These are phyloP conservation scores for Plenodomus lindquistii DNA, from an alignment of 2,329 filamentous ascomycete species.

Conservation along the genomic window DNA sequence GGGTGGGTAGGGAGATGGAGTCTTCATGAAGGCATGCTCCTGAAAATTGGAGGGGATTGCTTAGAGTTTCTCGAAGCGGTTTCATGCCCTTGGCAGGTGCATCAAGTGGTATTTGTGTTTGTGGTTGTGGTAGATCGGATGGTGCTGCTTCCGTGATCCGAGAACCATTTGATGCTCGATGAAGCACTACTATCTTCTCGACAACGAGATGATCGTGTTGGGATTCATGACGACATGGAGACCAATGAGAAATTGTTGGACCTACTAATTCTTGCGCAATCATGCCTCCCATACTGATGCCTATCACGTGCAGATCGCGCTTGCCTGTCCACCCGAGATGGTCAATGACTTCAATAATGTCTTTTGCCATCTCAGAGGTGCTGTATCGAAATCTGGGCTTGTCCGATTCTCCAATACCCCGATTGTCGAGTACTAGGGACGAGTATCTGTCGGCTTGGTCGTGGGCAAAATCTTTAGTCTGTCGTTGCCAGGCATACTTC, in stretches of 20 bases:
- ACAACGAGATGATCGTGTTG: constrained; percentile 15
- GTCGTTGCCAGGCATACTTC: constrained; percentile 76
- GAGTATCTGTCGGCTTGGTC: constrained; percentile 68
- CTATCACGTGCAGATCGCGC: constrained; percentile 68
- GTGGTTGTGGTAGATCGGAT: constrained; percentile 24
- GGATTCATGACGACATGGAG: constrained; percentile 1
- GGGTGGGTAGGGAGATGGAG: constrained; percentile 26
- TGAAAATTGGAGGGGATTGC: constrained; percentile 30
- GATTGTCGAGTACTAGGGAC: constrained; percentile 79
- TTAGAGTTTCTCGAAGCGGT: constrained; percentile 15
- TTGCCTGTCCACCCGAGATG: constrained; percentile 69
- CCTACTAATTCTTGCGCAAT: constrained; percentile 78
- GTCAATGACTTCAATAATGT: constrained; percentile 70
- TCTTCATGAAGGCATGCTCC: background rate
- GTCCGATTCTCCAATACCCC: constrained; percentile 79
- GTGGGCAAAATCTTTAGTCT: constrained; percentile 82
- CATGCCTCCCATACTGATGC: constrained; percentile 89
- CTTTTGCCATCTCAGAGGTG: constrained; percentile 81
- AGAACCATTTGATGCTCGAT: background rate
- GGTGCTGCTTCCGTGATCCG: constrained; percentile 23
- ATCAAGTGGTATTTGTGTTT: constrained; percentile 10
- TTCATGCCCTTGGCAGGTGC: constrained; percentile 19
- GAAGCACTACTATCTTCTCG: constrained; percentile 7
- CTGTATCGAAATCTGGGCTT: constrained; percentile 78
- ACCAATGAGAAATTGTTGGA: constrained; percentile 9